These are phyloP conservation scores for Chloranthus sessilifolius DNA, from an alignment of 164 flowering plant genomes.

Conservation along the genomic window DNA sequence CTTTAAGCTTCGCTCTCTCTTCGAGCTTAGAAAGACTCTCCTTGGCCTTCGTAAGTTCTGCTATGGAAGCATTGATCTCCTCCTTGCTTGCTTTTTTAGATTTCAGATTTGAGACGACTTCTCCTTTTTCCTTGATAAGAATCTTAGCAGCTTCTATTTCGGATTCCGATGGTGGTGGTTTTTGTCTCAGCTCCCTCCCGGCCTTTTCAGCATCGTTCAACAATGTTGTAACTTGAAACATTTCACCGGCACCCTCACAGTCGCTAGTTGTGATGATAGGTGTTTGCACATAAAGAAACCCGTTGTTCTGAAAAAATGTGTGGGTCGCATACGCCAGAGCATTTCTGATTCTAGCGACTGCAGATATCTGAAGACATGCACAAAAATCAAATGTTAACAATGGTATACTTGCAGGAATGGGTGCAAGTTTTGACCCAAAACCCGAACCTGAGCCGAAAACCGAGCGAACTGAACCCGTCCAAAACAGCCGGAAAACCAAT, in stretches of 20 bases:
- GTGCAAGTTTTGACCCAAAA: no score
- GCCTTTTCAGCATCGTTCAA: slow-evolving; percentile 67
- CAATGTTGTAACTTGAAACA: slow-evolving; percentile 96
- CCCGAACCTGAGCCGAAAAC: no score
- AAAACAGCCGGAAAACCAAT: no score
- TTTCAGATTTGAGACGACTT: slow-evolving; percentile 51
- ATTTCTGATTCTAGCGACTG: slow-evolving; percentile 83
- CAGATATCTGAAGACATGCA: slow-evolving; percentile 62
- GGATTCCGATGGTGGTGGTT: slow-evolving; percentile 72
- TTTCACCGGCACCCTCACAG: slow-evolving; percentile 99
- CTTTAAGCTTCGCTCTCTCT: slow-evolving; percentile 67
- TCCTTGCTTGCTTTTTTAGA: slow-evolving; percentile 61
- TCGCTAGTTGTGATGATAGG: slow-evolving; percentile 94
- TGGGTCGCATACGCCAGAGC: slow-evolving; percentile 90
- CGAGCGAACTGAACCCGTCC: no score
- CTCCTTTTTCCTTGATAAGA: slow-evolving; percentile 65
- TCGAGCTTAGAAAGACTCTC: slow-evolving; percentile 55
- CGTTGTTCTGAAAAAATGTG: slow-evolving; percentile 74
- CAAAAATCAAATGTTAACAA: no score
- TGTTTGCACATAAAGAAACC: slow-evolving; percentile 79
- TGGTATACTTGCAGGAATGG: no score
- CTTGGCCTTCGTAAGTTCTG: slow-evolving; percentile 65
- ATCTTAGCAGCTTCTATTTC: slow-evolving; percentile 63
- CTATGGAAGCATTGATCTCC: slow-evolving; percentile 58
- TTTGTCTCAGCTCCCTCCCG: slow-evolving; percentile 73